Evolutionary conservation across 2,329 filamentous ascomycete genomes (phyloP).

Genomic region (Talaromyces sp.): DNA sequence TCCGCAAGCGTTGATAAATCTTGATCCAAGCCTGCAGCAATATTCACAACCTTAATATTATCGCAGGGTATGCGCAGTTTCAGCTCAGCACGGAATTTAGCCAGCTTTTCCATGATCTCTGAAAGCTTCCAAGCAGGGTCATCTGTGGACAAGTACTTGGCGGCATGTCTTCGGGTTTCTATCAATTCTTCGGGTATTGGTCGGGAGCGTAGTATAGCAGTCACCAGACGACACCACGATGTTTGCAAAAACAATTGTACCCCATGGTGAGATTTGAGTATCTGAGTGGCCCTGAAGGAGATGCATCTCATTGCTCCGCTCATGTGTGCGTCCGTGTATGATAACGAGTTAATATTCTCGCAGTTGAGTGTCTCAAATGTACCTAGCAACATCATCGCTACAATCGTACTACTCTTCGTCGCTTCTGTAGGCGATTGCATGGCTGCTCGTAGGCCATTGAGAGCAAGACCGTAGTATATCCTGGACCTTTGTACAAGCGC

Average conservation of each 20-base stretch:
- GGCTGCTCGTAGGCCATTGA: constrained; percentile 1
- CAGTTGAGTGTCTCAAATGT: constrained; percentile 19
- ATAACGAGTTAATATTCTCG: not conserved
- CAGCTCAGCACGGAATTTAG: constrained; percentile 2
- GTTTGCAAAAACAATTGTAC: constrained; percentile 20
- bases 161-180: constrained; percentile 5
- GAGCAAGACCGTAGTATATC: constrained; percentile 15
- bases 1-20: not conserved
- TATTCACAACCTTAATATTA: not conserved
- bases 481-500: constrained; percentile 15
- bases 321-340: constrained; percentile 17
- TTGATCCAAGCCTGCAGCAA: not conserved
- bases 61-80: not conserved
- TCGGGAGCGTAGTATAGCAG: constrained; percentile 16
- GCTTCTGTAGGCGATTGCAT: constrained; percentile 1
- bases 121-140: constrained; percentile 12
- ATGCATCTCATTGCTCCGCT: constrained; percentile 18
- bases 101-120: constrained; percentile 6
- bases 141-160: not conserved
- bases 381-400: constrained; percentile 17
- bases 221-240: constrained; percentile 15
- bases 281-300: not conserved
- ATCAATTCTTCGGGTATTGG: constrained; percentile 13
- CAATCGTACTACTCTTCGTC: constrained; percentile 11
- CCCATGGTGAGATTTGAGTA: constrained; percentile 16